These are phyloP conservation scores for Apostasia ramifera DNA, from an alignment of 106 monocot genomes.

Conservation along the genomic window DNA sequence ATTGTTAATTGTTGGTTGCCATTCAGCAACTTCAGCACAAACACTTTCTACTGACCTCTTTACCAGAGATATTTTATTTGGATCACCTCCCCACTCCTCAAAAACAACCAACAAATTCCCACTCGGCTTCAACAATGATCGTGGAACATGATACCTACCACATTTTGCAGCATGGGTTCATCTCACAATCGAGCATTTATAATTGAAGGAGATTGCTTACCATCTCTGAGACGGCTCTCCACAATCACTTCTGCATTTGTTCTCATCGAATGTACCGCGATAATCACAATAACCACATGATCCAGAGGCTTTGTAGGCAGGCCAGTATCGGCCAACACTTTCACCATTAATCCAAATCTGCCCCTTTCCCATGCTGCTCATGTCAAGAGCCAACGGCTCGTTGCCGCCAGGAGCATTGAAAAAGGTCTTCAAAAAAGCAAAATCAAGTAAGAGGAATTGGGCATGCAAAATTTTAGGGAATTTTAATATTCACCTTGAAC, in stretches of 20 bases:
- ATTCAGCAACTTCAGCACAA: constrained; percentile 48
- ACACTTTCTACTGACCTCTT: constrained; percentile 30
- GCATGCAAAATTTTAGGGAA: not conserved
- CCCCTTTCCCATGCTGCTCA: constrained; percentile 87
- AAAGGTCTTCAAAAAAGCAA: constrained; percentile 29
- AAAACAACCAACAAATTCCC: constrained; percentile 26
- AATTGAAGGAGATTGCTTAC: constrained; percentile 10
- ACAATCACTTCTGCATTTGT: constrained; percentile 54
- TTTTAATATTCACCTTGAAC: constrained; percentile 49
- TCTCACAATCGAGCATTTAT: not conserved
- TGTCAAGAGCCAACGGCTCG: constrained; percentile 71
- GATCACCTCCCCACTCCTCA: constrained; percentile 26
- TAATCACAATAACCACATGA: constrained; percentile 63
- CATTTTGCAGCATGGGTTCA: not conserved
- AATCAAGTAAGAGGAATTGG: not conserved
- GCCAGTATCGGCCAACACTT: constrained; percentile 72
- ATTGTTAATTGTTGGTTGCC: constrained; percentile 36
- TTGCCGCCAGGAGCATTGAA: constrained; percentile 70
- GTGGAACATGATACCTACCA: constrained; percentile 26
- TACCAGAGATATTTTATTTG: constrained; percentile 13
- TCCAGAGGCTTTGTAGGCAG: constrained; percentile 59
- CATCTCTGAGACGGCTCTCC: constrained; percentile 71
- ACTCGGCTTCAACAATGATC: constrained; percentile 14
- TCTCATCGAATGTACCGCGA: constrained; percentile 45
- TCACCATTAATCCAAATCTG: constrained; percentile 77